Base-by-base conservation (phyloP, 2,329 filamentous ascomycete species). In the Malbranchea zuffiana region DNA sequence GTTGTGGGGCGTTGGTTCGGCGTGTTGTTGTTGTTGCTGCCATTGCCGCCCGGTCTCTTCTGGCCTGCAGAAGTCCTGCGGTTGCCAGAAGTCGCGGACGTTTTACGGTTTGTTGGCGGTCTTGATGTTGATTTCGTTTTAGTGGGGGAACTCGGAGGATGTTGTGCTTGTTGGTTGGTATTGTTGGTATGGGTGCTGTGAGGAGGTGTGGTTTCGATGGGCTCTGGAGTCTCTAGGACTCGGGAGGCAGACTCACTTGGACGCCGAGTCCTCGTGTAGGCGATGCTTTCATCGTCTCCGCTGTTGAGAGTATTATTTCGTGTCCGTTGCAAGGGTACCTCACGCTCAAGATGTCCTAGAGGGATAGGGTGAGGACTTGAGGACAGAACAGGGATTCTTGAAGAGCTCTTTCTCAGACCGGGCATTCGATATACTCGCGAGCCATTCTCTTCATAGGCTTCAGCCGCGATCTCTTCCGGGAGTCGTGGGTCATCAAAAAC, bases 351-450 rank as follows among this genome's bases (percentile, higher is more conserved):
- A 45, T 79, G 75, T 33, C 80, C 75, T 35, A 72, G 59, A 2
- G 82, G 74, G 41, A 92, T 78, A 7, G 86, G 85, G 13, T 76
- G 72, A 2, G 82, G 81, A 54, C 84, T 94, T 10, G 73, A 66
- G 50, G 84, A 87, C 19, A 85, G 78, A 24, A 96, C 71, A 1
- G 90, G 90, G 54, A 98, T 95, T 37, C 84, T 78, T 29, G 88
- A 94, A 3, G 72, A 65, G 62, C 74, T 64, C 67, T 73, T 61
- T 71, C 80, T 51, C 56, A 69, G 45, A 55, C 63, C 47, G 49
- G 72, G 60, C 60, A 72, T 52, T 62, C 59, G 48, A 63, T 52
- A 72, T 60, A 55, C 72, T 68, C 49, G 75, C 65, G 29, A 52
- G 6, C 56, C 46, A 27, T 56, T 51, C 6, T 62, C 55, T 38